Conservation (phyloP, 2,329 filamentous ascomycete species). For the Aspergillus hortae region DNA sequence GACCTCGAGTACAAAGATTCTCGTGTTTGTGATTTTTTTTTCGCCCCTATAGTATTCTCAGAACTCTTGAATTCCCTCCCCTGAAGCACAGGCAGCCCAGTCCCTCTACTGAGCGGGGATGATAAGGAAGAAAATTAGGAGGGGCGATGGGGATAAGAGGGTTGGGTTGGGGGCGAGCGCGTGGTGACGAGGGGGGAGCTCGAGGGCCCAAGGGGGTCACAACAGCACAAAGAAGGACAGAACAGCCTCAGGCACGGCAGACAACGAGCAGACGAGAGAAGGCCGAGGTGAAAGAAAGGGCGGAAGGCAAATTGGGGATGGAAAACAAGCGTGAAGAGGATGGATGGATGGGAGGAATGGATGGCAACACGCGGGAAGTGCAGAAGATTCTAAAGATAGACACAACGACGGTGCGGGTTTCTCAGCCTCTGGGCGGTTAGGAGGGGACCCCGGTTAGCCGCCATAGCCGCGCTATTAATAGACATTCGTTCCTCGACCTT, state of each 20-base stretch:
- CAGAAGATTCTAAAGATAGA: conserved; percentile 35
- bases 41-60: neutral
- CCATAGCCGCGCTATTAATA: conserved; percentile 5
- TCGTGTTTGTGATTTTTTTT: neutral
- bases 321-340: conserved; percentile 8
- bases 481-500: neutral
- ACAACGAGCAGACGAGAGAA: neutral
- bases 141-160: neutral
- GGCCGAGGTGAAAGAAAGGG: conserved; percentile 4
- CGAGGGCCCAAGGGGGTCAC: neutral
- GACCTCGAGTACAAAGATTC: conserved; percentile 6
- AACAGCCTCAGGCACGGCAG: neutral
- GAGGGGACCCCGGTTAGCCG: neutral
- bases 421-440: conserved; percentile 1
- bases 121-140: neutral
- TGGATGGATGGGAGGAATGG: conserved; percentile 17
- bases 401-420: conserved; percentile 3
- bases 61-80: neutral
- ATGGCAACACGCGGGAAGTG: conserved; percentile 23
- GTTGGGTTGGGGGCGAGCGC: conserved; percentile 1
- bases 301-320: conserved; percentile 12
- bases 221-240: neutral
- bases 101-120: neutral
- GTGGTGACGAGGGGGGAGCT: neutral
- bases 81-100: neutral